phyloP scores from a whole-genome alignment of 108 stramenopile genomes.

The Cylindrotheca fusiformis region DNA sequence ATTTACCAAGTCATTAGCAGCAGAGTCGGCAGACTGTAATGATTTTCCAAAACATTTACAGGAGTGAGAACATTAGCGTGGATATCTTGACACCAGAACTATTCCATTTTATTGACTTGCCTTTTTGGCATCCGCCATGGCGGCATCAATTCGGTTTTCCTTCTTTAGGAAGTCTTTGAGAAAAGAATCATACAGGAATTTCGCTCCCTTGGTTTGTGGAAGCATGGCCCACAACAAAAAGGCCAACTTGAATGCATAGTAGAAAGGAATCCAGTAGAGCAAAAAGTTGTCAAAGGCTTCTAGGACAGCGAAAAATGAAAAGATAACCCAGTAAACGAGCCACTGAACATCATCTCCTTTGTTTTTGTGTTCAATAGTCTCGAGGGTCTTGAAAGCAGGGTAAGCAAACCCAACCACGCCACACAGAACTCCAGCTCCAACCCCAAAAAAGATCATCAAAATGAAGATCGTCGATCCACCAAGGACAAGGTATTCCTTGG shows the following conservation, averaged over 20 bases:
- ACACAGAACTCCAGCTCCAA: constrained; percentile 70
- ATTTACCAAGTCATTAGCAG: constrained; percentile 20
- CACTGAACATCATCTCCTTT: constrained; percentile 90
- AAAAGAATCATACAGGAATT: constrained; percentile 85
- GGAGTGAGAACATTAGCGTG: no score
- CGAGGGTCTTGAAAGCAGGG: constrained; percentile 84
- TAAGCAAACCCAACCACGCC: constrained; percentile 86
- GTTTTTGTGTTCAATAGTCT: constrained; percentile 82
- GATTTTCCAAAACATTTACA: no score
- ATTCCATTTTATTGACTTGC: background rate
- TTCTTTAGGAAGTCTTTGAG: constrained; percentile 85
- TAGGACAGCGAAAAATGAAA: constrained; percentile 88
- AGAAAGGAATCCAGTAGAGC: constrained; percentile 94
- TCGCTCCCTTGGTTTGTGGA: constrained; percentile 87
- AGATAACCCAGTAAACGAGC: constrained; percentile 96
- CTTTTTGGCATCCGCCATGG: constrained; percentile 73
- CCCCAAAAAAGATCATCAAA: constrained; percentile 64
- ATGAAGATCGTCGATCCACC: constrained; percentile 42
- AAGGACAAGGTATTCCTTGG: constrained; percentile 75
- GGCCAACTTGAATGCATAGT: constrained; percentile 92
- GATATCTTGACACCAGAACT: background rate
- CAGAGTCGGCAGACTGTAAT: constrained; percentile 25
- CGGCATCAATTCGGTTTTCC: constrained; percentile 78
- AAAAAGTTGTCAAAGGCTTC: constrained; percentile 85
- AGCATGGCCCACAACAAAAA: constrained; percentile 93